These are phyloP conservation scores for Striga asiatica DNA, from an alignment of 257 asterid species.

Conservation along the genomic window DNA sequence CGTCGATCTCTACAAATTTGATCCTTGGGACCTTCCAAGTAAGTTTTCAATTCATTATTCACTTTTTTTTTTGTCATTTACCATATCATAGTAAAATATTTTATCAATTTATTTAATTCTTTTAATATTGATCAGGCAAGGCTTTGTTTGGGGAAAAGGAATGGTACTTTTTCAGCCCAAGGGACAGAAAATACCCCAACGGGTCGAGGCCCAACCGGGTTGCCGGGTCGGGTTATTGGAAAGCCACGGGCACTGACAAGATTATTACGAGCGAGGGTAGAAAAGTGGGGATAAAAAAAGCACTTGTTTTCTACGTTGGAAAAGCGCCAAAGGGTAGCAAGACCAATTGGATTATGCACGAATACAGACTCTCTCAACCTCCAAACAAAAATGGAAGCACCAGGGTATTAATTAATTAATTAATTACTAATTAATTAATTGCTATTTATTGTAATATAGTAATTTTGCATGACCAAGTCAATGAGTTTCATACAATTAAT, in stretches of 20 bases:
- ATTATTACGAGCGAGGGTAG: conserved; percentile 53
- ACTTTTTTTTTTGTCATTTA: background rate
- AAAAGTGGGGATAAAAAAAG: conserved; percentile 84
- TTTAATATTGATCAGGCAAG: conserved; percentile 26
- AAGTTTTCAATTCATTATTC: conserved; percentile 12
- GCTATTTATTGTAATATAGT: background rate
- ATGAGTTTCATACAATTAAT: conserved; percentile 12
- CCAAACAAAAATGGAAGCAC: conserved; percentile 37
- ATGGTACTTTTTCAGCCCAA: conserved; percentile 85
- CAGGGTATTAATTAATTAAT: conserved; percentile 27
- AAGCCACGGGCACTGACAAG: conserved; percentile 90
- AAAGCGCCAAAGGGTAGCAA: conserved; percentile 90
- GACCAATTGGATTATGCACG: conserved; percentile 95
- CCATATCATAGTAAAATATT: background rate
- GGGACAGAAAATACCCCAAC: conserved; percentile 80
- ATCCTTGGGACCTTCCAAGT: conserved; percentile 88
- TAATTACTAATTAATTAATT: background rate
- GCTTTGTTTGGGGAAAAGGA: conserved; percentile 84
- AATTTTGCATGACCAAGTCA: background rate
- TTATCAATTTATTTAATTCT: background rate
- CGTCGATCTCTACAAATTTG: conserved; percentile 65
- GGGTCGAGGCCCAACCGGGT: conserved; percentile 87
- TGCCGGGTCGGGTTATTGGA: conserved; percentile 88
- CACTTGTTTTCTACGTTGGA: conserved; percentile 75
- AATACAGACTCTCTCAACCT: conserved; percentile 56